Evolutionary conservation across 768 basidiomycete species (phyloP).

Genomic region (Mycena kentingensis): DNA sequence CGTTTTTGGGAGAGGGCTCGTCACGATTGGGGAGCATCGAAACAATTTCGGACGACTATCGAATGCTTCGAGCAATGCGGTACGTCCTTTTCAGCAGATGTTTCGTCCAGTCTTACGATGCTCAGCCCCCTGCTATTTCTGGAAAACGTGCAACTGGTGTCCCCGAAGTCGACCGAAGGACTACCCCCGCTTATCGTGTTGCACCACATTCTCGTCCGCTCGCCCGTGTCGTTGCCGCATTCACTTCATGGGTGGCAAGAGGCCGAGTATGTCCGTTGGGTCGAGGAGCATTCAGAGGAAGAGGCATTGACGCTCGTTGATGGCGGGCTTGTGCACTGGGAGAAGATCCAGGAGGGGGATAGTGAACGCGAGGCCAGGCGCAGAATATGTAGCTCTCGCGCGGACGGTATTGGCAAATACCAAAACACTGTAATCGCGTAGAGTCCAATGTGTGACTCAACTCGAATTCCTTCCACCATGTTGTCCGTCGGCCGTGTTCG

Average conservation of each 20-base stretch:
- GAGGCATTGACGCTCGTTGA: constrained; percentile 84
- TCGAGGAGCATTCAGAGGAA: constrained; percentile 83
- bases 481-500: constrained; percentile 37
- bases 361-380: constrained; percentile 48
- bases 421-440: constrained; percentile 17
- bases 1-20: constrained; percentile 65
- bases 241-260: constrained; percentile 92
- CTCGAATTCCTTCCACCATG: constrained; percentile 20
- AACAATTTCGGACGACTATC: constrained; percentile 84
- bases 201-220: constrained; percentile 90
- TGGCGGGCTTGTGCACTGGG: constrained; percentile 76
- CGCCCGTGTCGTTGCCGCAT: constrained; percentile 85
- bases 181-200: constrained; percentile 87
- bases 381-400: constrained; percentile 69
- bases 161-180: constrained; percentile 66
- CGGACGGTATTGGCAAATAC: constrained; percentile 61
- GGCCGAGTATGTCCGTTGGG: constrained; percentile 94
- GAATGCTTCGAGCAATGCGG: constrained; percentile 84
- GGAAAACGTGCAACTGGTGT: constrained; percentile 70
- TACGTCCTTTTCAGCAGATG: constrained; percentile 35
- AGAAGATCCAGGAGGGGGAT: constrained; percentile 65
- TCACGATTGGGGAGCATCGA: constrained; percentile 70
- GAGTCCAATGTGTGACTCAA: constrained; percentile 3
- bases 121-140: constrained; percentile 85
- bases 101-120: constrained; percentile 2